Base-by-base conservation (phyloP, 768 basidiomycete genomes). In the Psilocybe sp. region DNA sequence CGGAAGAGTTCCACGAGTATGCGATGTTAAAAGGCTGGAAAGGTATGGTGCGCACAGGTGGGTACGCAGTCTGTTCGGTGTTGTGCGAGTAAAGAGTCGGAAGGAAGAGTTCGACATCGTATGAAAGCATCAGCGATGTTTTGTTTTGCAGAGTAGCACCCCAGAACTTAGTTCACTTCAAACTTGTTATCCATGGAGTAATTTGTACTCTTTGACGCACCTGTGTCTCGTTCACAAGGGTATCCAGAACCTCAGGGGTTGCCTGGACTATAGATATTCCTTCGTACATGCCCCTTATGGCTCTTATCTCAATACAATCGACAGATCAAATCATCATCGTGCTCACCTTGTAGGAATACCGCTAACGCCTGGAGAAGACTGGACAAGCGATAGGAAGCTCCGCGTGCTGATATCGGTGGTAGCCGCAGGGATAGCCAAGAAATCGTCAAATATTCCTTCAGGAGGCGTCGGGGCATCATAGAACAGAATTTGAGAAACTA, bases 391-490 rank as follows among this genome's bases (percentile, higher is more conserved):
- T 2, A 65, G 16, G 54, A 77, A 78, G 7, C 68, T 67, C 3
- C 74, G 64, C 0, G 76, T 76, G 1, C 50, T 57, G 2, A 80
- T 59, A 49, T 79, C 71, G 46, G 62, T 60, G 3, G 59, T 59
- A 18, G 77, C 40, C 14, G 59, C 47, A 1, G 76, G 74, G 31
- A 82, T 75, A 1, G 63, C 64, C 14, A 80, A 47, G 61, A 80
- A 79, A 3, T 70, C 69, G 47, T 82, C 79, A 49, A 82, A 82
- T 31, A 79, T 71, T 1, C 77, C 79, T 0, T 53, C 44, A 0
- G 79, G 80, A 0, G 73, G 72, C 0, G 58, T 66, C 14, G 83
- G 82, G 0, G 50, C 77, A 53, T 87, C 78, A 57, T 87, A 86
- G 63, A 86, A 87, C n/a, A 85, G 46, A 3, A 80, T 18, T 20